Base-by-base conservation (phyloP, 805 yeast genomes). In the Ogataea wickerhamii region DNA sequence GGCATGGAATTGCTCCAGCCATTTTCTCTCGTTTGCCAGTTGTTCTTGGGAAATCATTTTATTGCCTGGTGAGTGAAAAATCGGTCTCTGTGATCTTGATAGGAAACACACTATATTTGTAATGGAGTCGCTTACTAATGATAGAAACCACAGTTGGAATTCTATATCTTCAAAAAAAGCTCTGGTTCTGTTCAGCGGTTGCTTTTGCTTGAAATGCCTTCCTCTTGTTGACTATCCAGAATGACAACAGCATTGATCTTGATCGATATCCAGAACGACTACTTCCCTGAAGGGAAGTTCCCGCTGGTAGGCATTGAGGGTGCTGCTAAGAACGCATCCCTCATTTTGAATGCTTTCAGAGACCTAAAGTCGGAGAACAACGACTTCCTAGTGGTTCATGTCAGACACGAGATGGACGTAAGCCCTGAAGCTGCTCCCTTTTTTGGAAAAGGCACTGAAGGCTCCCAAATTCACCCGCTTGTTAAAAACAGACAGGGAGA, bases 391-490 rank as follows among this genome's bases (percentile, higher is more conserved):
- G 14, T 33, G 10, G 28, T 38, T 27, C 41, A 38, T 16, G 26
- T 38, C 18, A 31, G 41, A 4, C 41, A 38, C 25, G n/a, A n/a
- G n/a, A n/a, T n/a, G n/a, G n/a, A n/a, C n/a, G 41, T 30, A 19
- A 18, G 21, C 12, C 23, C 11, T n/a, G 29, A 25, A 21, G 38
- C 22, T 13, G 38, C 38, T 5, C 34, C 27, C 18, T 32, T 23
- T 17, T 32, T 38, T 19, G 29, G 23, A 6, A 26, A 21, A 14
- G 32, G 33, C 6, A 32, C 41, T 18, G 27, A 24, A 6, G 41
- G 41, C 12, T 20, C 41, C 3, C 12, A 28, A n/a, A 33, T 32
- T 18, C 31, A 38, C 24, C n/a, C 26, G 18, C 19, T n/a, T 5
- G 41, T 38, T 7, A 34, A 32, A 23, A 34, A 34, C 3, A 18